phyloP scores from a whole-genome alignment of 257 asterid genomes.

The Fraxinus americana region DNA sequence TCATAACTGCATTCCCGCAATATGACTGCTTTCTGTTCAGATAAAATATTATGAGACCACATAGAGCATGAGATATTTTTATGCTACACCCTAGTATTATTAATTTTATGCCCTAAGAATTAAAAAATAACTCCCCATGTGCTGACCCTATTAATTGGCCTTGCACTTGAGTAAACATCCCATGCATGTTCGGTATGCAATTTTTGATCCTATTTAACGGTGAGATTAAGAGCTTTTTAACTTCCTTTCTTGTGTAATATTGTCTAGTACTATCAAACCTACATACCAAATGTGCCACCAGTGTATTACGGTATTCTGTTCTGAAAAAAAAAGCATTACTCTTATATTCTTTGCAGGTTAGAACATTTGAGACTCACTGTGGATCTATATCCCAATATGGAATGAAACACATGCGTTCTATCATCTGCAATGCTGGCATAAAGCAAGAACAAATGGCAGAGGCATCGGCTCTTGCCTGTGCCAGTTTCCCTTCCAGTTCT shows the following conservation, averaged over 20 bases:
- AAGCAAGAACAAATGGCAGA: constrained; percentile 67
- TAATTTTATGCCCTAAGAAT: not conserved
- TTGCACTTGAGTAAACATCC: not conserved
- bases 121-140: not conserved
- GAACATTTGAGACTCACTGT: constrained; percentile 73
- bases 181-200: not conserved
- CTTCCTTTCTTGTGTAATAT: not conserved
- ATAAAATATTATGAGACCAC: not conserved
- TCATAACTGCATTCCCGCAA: not conserved
- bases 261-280: too few relatives aligned
- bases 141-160: not conserved
- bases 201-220: not conserved
- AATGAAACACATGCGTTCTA: constrained; percentile 89
- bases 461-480: constrained; percentile 81
- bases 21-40: not conserved
- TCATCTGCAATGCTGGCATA: constrained; percentile 83
- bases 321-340: not conserved
- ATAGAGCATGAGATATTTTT: not conserved
- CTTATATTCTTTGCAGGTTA: constrained; percentile 46
- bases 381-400: constrained; percentile 93
- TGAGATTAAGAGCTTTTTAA: too few relatives aligned
- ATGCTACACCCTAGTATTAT: not conserved
- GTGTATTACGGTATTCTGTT: too few relatives aligned
- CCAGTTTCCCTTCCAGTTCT: constrained; percentile 57
- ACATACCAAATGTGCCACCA: too few relatives aligned